Base-by-base conservation (phyloP, 768 basidiomycete genomes). In the Cyclocybe aegerita region DNA sequence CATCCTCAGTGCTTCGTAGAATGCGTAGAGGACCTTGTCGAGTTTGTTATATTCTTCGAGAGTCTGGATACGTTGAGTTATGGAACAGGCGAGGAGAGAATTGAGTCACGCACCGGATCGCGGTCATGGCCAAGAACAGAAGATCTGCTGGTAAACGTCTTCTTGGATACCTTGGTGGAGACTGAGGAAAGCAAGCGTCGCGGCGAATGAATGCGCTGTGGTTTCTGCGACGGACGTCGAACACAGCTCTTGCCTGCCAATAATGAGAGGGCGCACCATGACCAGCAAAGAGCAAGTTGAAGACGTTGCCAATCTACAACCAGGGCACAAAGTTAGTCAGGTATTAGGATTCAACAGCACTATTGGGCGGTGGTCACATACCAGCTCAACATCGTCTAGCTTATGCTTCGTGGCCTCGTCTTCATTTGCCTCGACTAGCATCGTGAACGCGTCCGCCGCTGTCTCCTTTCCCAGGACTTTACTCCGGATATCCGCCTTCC, bases 271-370 rank as follows among this genome's bases (percentile, higher is more conserved):
- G 53, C 66, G 34, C 51, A 75, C 81, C 82, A 60, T 83, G 80
- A 9, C 84, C 83, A 40, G 83, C 81, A 36, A 84, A 76, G 16
- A 86, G 64, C 59, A 80, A 67, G 9, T 73, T 55, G 53, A 73
- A 82, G 1, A 80, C 58, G 44, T 82, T 83, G 4, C 80, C 81
- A 42, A 80, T 77, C 79, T 80, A 49, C 35, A 39, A 12, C 2
- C 35, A 2, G 42, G 11, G 37, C 34, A 39, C 46, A 36, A 38
- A 41, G 17, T 10, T 31, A 15, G 9, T 9, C 31, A 32, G 16
- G 10, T 15, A 7, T 16, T n/a, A 43, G 36, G 9, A 47, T 8
- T 2, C 35, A 3, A 7, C 15, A 37, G 31, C 4, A 17, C 6
- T n/a, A n/a, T n/a, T n/a, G n/a, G 9, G 14, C 11, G n/a, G n/a